Evolutionary conservation across 2,329 filamentous ascomycete genomes (phyloP).

Genomic region (Ceratocystis ficicola): DNA sequence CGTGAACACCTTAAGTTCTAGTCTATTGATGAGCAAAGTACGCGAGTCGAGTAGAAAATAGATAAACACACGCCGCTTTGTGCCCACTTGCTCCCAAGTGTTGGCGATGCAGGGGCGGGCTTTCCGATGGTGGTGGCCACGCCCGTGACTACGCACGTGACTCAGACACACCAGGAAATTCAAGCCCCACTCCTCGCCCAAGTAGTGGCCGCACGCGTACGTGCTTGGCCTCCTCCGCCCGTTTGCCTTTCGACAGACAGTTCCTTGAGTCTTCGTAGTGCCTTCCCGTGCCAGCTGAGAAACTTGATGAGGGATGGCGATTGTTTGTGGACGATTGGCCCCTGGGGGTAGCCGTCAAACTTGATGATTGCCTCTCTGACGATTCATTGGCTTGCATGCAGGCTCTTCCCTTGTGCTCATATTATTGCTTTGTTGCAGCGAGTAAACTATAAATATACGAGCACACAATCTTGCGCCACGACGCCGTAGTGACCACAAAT

Average conservation of each 20-base stretch:
- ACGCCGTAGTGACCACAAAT: background rate
- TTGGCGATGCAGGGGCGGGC: background rate
- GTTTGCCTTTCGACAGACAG: too few relatives aligned
- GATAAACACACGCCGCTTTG: background rate
- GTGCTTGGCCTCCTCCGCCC: too few relatives aligned
- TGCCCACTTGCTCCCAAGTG: background rate
- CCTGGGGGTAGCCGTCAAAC: too few relatives aligned
- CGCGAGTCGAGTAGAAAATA: background rate
- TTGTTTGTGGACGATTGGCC: too few relatives aligned
- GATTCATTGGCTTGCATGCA: background rate
- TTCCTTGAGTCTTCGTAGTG: too few relatives aligned
- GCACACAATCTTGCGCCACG: background rate
- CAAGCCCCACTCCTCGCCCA: background rate
- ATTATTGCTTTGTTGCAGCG: background rate
- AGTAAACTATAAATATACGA: background rate
- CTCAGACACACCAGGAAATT: background rate
- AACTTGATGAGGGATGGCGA: too few relatives aligned
- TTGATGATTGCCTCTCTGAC: too few relatives aligned
- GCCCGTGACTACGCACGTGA: background rate
- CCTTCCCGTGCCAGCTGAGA: too few relatives aligned
- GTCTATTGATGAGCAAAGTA: background rate
- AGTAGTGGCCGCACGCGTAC: too few relatives aligned
- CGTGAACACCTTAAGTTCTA: background rate
- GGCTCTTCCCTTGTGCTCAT: background rate
- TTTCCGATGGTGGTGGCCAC: background rate